Evolutionary conservation across 2,329 filamentous ascomycete genomes (phyloP).

Genomic region (Acrodontium crateriforme): DNA sequence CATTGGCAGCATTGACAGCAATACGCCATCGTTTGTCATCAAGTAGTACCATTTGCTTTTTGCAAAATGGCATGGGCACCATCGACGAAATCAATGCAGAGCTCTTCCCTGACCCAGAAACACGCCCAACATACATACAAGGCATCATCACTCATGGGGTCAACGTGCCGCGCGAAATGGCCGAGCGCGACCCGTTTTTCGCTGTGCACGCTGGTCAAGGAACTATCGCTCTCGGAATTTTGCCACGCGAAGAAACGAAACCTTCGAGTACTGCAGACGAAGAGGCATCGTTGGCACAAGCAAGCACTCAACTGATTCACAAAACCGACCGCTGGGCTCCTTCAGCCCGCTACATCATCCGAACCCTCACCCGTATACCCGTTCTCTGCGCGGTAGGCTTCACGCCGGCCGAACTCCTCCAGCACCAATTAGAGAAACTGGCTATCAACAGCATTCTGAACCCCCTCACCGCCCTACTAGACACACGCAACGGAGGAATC

Average conservation of each 20-base stretch:
- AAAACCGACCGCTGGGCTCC: constrained; percentile 22
- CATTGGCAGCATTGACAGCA: constrained; percentile 50
- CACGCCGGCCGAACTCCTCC: constrained; percentile 48
- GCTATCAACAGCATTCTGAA: constrained; percentile 66
- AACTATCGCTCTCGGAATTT: constrained; percentile 41
- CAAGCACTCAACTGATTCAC: neutral
- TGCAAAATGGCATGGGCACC: constrained; percentile 72
- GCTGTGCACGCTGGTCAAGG: constrained; percentile 46
- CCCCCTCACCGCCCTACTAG: constrained; percentile 65
- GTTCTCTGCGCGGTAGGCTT: constrained; percentile 48
- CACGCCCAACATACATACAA: constrained; percentile 62
- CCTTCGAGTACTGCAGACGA: neutral
- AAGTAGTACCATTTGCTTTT: constrained; percentile 57
- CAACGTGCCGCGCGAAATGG: constrained; percentile 26
- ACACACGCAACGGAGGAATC: constrained; percentile 60
- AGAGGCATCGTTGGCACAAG: constrained; percentile 1
- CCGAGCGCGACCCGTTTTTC: constrained; percentile 31
- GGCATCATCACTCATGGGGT: constrained; percentile 51
- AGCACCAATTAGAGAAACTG: constrained; percentile 64
- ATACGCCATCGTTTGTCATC: constrained; percentile 54
- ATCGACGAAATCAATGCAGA: constrained; percentile 61
- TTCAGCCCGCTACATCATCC: constrained; percentile 46
- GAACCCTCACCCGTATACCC: constrained; percentile 48
- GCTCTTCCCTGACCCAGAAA: constrained; percentile 52
- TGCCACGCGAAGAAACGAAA: constrained; percentile 20